Base-by-base conservation (phyloP, 2,329 filamentous ascomycete genomes). In the Beauveria bassiana region DNA sequence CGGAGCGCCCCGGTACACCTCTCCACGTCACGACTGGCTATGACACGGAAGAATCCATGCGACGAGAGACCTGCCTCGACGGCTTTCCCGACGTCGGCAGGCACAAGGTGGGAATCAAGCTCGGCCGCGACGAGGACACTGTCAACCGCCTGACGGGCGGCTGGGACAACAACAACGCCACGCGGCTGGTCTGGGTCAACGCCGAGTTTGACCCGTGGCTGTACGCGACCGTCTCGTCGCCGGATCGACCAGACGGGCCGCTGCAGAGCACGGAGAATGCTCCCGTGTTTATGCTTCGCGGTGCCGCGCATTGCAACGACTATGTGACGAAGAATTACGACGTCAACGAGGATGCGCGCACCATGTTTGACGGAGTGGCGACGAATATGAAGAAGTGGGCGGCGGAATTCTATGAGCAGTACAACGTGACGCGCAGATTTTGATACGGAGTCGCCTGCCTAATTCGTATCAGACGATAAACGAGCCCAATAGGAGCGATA, bases 301-400 rank as follows among this genome's bases (percentile, higher is more conserved):
- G 54, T 2, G 81, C 80, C 1, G 70, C 81, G 9, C 78, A 87
- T 67, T 93, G 89, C 74, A 76, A 78, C 4, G 75, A 81, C 6
- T 82, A 84, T 0, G 91, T 89, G 77, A 85, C 86, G 71, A 82
- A 89, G 67, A 83, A 80, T 0, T 71, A 74, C 0, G 81, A 81
- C 0, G 79, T 88, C 0, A 77, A 90, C 50, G 74, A 72, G 2
- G 73, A 82, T 1, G 78, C 89, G 9, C 76, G 74, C n/a, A 76
- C 84, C n/a, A 77, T 81, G 1, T 87, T 90, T 68, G 71, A 72
- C 52, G 71, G 79, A 62, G 76, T 86, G 65, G 75, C 80, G 10
- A 71, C 75, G 50, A 85, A 87, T 69, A 86, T 89, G 14, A 74
- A 79, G 64, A 78, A 76, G 59, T 90, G 87, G 87, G 69, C 90